Evolutionary conservation across 352 stramenopile genomes (phyloP).

Genomic region (Globisporangium yorkense): DNA sequence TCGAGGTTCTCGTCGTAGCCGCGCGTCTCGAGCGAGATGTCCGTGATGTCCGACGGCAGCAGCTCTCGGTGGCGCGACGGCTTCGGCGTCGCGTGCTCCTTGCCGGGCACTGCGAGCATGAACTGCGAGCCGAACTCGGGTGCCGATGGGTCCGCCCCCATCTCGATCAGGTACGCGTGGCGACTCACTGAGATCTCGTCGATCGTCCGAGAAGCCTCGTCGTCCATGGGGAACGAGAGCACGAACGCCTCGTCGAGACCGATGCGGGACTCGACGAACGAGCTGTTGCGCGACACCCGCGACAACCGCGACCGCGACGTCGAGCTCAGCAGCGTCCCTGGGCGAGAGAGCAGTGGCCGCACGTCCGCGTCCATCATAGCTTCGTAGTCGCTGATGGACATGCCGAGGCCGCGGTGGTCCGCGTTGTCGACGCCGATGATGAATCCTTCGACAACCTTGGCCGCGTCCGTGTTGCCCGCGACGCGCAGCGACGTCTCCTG

Average conservation of each 20-base stretch:
- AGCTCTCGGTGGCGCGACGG: slow-evolving; percentile 54
- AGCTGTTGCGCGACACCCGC: slow-evolving; percentile 31
- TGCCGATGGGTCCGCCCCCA: slow-evolving; percentile 37
- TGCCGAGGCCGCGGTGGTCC: slow-evolving; percentile 37
- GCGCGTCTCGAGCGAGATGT: slow-evolving; percentile 69
- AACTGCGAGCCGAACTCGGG: slow-evolving; percentile 36
- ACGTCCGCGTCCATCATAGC: slow-evolving; percentile 13
- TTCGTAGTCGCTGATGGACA: slow-evolving; percentile 35
- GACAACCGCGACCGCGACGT: slow-evolving; percentile 14
- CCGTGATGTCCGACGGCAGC: slow-evolving; percentile 61
- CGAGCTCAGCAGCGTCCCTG: slow-evolving; percentile 38
- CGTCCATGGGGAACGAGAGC: slow-evolving; percentile 72
- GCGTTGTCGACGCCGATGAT: slow-evolving; percentile 64
- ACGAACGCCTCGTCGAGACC: slow-evolving; percentile 63
- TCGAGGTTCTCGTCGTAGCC: slow-evolving; percentile 27
- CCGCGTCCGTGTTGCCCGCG: slow-evolving; percentile 43
- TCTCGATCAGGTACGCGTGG: slow-evolving; percentile 75
- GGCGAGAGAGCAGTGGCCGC: not conserved
- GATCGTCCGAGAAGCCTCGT: slow-evolving; percentile 13
- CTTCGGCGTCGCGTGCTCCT: slow-evolving; percentile 31
- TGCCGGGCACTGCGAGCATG: slow-evolving; percentile 66
- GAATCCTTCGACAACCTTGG: slow-evolving; percentile 74
- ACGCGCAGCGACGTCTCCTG: slow-evolving; percentile 69
- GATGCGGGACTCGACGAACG: slow-evolving; percentile 48
- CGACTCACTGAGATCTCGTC: slow-evolving; percentile 10